phyloP scores from a whole-genome alignment of 495 filamentous ascomycete species.

The Cudoniella acicularis region DNA sequence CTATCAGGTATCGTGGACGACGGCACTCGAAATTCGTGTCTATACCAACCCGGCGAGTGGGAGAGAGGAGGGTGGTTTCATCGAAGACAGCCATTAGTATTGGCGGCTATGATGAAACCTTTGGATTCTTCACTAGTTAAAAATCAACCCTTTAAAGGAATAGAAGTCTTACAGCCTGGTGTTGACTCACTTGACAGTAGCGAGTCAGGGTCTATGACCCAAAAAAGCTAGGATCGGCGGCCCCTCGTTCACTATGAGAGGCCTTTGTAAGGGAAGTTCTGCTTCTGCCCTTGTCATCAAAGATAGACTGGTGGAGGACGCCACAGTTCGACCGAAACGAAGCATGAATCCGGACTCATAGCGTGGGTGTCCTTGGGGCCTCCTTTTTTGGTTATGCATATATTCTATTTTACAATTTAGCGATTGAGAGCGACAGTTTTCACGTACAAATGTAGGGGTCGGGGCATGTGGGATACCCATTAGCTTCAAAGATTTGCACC shows the following conservation, averaged over 20 bases:
- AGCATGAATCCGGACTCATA: neutral
- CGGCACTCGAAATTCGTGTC: constrained; percentile 37
- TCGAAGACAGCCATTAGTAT: neutral
- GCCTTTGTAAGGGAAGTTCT: neutral
- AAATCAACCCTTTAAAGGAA: neutral
- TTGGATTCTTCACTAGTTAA: constrained; percentile 3
- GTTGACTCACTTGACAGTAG: constrained; percentile 4
- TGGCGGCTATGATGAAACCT: neutral
- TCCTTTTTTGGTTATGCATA: neutral
- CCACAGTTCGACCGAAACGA: neutral
- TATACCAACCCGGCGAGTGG: constrained; percentile 65
- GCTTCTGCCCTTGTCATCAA: neutral
- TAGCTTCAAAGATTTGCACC: neutral
- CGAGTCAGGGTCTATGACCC: constrained; percentile 16
- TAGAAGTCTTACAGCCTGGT: neutral
- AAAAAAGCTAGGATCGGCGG: neutral
- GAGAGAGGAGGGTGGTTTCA: constrained; percentile 73
- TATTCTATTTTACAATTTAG: neutral
- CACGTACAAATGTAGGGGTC: neutral
- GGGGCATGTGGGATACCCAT: neutral
- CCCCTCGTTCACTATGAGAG: constrained; percentile 11
- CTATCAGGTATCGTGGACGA: constrained; percentile 55
- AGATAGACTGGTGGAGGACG: neutral
- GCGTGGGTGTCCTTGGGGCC: neutral
- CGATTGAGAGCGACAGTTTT: neutral